Conservation (phyloP, 1,139 yeast species). For the Nakaseomyces nivariensis region DNA sequence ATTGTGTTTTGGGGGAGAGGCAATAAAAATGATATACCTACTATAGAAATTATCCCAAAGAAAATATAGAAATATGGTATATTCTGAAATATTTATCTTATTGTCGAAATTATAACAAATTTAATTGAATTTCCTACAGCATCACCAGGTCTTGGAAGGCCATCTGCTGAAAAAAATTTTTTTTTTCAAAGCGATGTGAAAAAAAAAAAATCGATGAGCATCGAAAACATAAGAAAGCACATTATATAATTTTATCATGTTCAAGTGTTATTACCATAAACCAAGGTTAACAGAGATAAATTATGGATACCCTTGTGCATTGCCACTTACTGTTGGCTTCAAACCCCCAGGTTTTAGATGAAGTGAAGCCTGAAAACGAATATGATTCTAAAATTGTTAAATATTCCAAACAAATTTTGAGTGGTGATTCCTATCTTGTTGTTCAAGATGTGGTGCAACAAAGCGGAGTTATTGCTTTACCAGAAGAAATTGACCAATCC, state of each 20-base stretch:
- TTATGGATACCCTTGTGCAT: constrained; percentile 18
- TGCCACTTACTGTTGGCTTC: constrained; percentile 19
- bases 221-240: not conserved
- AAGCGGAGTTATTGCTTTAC: not conserved
- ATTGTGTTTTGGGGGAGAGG: not conserved
- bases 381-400: constrained; percentile 6
- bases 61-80: too few species aligned
- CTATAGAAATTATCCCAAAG: too few species aligned
- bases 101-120: too few species aligned
- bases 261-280: not conserved
- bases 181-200: not conserved
- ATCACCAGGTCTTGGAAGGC: too few species aligned
- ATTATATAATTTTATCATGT: too few species aligned
- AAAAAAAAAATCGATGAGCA: constrained; percentile 2
- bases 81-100: too few species aligned
- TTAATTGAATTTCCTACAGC: too few species aligned
- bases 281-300: not conserved
- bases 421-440: constrained; percentile 19
- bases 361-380: constrained; percentile 3
- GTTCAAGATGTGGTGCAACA: constrained; percentile 9
- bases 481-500: not conserved
- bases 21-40: too few species aligned
- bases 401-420: constrained; percentile 13
- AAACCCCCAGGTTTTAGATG: constrained; percentile 9
- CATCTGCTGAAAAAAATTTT: not conserved